Base-by-base conservation (phyloP, 1,139 yeast genomes). In the Pichia cactophila region DNA sequence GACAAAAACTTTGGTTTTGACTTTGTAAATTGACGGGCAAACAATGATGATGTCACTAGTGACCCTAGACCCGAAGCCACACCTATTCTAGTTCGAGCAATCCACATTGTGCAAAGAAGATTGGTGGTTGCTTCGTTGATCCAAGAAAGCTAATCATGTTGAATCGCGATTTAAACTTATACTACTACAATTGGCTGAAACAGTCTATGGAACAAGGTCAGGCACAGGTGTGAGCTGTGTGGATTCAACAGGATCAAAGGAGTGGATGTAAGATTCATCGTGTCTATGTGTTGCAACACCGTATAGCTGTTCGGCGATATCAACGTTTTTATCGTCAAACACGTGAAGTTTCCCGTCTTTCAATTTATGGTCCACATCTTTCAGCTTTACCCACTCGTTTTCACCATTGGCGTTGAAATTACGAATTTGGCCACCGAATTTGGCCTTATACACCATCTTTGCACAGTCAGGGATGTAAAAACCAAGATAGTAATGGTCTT, bases 401-500 rank as follows among this genome's bases (percentile, higher is more conserved):
- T 36, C 38, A 20, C 26, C 31, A 11, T 31, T 26, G 8, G 33
- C 35, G 5, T 17, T 28, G 11, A 80, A 61, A 59, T 85, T 89
- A 42, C 83, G 65, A 2, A 85, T 57, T 54, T 83, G 85, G 4
- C 90, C 92, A 0, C 90, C 90, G 64, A 83, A 88, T 52, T 80
- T 77, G 39, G 76, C 81, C 66, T 90, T 90, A 63, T 90, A 90
- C 41, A 70, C 72, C 96, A 90, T 88, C 62, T 90, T 90, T 1
- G 70, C 72, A 63, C 96, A 86, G 58, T 83, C 88, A 7, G 81
- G 81, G 44, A 88, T 80, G 61, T 83, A 89, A 58, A 80, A 86
- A 0, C 94, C 97, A 67, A 88, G 65, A 42, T 63, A 65, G 47
- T 67, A 67, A 51, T 60, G 61, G 9, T 58, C 47, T 45, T 64